Percentiles rank a stretch among this genome's conserved stretches.
Evolutionary conservation across 768 basidiomycete species (phyloP).

Genomic region (Panellus pusillus): DNA sequence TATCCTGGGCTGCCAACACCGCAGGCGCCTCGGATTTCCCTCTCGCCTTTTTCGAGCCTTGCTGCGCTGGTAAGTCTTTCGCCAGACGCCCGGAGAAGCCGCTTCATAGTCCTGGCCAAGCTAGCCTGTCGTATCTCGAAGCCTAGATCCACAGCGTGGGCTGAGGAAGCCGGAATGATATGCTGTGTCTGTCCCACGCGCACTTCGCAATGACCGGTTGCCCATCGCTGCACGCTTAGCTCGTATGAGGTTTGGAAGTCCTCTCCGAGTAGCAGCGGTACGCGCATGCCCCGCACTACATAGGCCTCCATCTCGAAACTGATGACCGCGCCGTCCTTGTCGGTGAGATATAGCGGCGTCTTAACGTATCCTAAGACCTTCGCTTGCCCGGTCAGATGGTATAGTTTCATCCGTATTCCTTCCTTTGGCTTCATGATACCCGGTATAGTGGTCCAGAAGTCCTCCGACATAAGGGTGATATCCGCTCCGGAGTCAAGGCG

Average conservation of each 20-base stretch:
- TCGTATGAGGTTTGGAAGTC: conserved; percentile 26
- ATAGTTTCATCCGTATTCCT: too few species aligned
- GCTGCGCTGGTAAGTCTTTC: too few species aligned
- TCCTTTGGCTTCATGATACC: too few species aligned
- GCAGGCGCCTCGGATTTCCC: too few species aligned
- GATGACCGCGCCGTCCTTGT: conserved; percentile 5
- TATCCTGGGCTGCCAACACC: too few species aligned
- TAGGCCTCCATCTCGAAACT: conserved; percentile 25
- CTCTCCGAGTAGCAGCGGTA: too few species aligned
- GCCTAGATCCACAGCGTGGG: background rate
- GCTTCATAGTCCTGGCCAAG: background rate
- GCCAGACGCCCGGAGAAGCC: background rate
- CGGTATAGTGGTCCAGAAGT: too few species aligned
- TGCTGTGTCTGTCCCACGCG: background rate
- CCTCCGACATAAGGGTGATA: too few species aligned
- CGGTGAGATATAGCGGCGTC: too few species aligned
- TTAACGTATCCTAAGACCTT: too few species aligned
- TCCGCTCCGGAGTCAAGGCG: conserved; percentile 5
- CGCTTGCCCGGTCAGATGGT: too few species aligned
- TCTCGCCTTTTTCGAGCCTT: too few species aligned
- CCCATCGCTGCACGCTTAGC: conserved; percentile 14
- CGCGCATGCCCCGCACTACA: conserved; percentile 26
- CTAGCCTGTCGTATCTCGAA: conserved; percentile 7
- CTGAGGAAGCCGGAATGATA: conserved; percentile 10
- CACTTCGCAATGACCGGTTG: conserved; percentile 7